These are phyloP conservation scores for Wickerhamomyces silvicola DNA, from an alignment of 805 yeast genomes.

Conservation along the genomic window DNA sequence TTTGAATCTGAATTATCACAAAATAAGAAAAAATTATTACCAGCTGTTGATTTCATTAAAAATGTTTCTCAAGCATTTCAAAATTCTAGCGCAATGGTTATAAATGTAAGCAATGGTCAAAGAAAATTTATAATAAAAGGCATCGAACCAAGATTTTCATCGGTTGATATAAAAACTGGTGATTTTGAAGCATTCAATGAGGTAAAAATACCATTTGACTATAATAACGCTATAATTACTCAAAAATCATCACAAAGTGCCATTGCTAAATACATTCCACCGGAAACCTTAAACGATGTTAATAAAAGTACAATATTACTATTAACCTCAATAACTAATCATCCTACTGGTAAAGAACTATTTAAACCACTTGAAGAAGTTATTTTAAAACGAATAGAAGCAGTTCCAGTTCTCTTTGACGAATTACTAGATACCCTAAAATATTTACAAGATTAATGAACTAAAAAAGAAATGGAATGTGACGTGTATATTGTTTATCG, in stretches of 20 bases:
- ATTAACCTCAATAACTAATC: slow-evolving; percentile 28
- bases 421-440: slow-evolving; percentile 22
- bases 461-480: no score
- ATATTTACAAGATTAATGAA: slow-evolving; percentile 14
- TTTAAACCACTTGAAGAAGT: slow-evolving; percentile 26
- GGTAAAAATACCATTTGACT: slow-evolving; percentile 3
- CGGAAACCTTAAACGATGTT: slow-evolving; percentile 31
- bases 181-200: slow-evolving; percentile 32
- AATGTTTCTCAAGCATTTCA: slow-evolving; percentile 88
- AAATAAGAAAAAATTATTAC: slow-evolving; percentile 58
- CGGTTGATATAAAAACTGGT: slow-evolving; percentile 44
- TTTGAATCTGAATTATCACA: slow-evolving; percentile 55
- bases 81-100: slow-evolving; percentile 88
- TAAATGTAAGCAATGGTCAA: slow-evolving; percentile 54
- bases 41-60: slow-evolving; percentile 95
- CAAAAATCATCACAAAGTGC: slow-evolving; percentile 11
- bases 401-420: slow-evolving; percentile 28
- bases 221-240: slow-evolving; percentile 3
- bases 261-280: slow-evolving; percentile 28
- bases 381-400: slow-evolving; percentile 26
- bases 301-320: slow-evolving; percentile 32
- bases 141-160: slow-evolving; percentile 72
- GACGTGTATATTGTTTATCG: no score
- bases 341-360: slow-evolving; percentile 26
- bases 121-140: slow-evolving; percentile 91